These are phyloP conservation scores for Fistulifera pelliculosa DNA, from an alignment of 108 stramenopile genomes.

Conservation along the genomic window DNA sequence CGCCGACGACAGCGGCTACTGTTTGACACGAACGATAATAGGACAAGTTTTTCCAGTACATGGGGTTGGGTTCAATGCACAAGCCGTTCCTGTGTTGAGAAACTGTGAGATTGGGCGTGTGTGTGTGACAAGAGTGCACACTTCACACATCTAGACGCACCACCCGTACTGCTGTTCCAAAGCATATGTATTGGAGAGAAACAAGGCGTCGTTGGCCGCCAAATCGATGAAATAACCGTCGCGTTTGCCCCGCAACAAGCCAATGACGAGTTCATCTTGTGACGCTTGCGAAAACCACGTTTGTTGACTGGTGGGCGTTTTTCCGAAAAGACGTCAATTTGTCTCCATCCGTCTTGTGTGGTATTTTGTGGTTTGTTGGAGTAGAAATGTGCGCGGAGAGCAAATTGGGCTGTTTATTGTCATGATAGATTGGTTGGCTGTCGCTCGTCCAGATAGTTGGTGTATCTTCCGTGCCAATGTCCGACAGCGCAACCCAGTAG, in stretches of 20 bases:
- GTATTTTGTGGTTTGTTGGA: neutral
- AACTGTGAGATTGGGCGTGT: too few species aligned
- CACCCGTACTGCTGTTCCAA: slow-evolving; percentile 15
- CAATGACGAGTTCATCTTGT: slow-evolving; percentile 34
- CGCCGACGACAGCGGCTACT: slow-evolving; percentile 38
- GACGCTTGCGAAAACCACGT: slow-evolving; percentile 30
- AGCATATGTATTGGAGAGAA: slow-evolving; percentile 30
- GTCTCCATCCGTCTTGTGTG: slow-evolving; percentile 37
- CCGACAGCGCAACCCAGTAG: too few species aligned
- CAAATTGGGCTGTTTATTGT: too few species aligned
- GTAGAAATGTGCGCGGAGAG: too few species aligned
- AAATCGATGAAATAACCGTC: slow-evolving; percentile 51
- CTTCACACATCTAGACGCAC: slow-evolving; percentile 41
- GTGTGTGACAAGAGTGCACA: too few species aligned
- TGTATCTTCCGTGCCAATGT: too few species aligned
- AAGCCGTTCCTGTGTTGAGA: slow-evolving; percentile 38
- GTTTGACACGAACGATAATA: slow-evolving; percentile 20
- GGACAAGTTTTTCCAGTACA: slow-evolving; percentile 42
- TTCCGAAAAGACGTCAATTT: slow-evolving; percentile 43
- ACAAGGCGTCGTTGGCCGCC: slow-evolving; percentile 47
- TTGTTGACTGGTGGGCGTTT: neutral
- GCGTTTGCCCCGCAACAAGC: slow-evolving; percentile 22
- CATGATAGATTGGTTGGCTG: too few species aligned
- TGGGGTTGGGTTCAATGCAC: slow-evolving; percentile 50
- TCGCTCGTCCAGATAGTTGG: too few species aligned